Percentiles rank a stretch among this genome's conserved stretches.
phyloP scores from a whole-genome alignment of 805 yeast species.

The Zygoascus tannicola region DNA sequence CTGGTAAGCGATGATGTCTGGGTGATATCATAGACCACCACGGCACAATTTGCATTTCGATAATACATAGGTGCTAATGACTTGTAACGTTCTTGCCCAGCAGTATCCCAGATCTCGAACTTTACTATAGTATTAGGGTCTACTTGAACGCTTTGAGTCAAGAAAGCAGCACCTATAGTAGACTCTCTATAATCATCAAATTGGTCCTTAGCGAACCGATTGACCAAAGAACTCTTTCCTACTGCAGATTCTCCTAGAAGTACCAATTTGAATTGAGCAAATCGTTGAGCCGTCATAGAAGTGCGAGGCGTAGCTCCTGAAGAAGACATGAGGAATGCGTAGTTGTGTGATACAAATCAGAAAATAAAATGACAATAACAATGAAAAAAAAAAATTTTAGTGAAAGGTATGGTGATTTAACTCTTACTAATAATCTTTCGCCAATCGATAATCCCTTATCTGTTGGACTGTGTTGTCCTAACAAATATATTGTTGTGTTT shows the following conservation, averaged over 20 bases:
- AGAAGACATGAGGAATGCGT: not conserved
- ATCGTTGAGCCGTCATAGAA: slow-evolving; percentile 27
- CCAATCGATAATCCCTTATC: too few relatives aligned
- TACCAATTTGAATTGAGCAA: slow-evolving; percentile 57
- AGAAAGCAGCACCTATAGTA: slow-evolving; percentile 97
- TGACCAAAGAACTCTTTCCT: slow-evolving; percentile 74
- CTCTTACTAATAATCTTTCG: too few relatives aligned
- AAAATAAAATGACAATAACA: too few relatives aligned
- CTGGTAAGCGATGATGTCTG: slow-evolving; percentile 55
- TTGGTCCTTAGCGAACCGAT: slow-evolving; percentile 58
- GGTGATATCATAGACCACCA: slow-evolving; percentile 79
- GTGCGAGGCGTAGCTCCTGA: slow-evolving; percentile 18
- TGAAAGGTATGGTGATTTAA: too few relatives aligned
- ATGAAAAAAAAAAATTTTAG: too few relatives aligned
- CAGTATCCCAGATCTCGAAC: slow-evolving; percentile 71
- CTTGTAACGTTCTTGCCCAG: slow-evolving; percentile 87
- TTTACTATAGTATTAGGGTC: slow-evolving; percentile 35
- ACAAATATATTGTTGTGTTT: too few relatives aligned
- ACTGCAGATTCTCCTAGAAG: slow-evolving; percentile 71
- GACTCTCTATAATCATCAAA: slow-evolving; percentile 79
- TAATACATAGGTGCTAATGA: slow-evolving; percentile 79
- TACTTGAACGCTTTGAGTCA: slow-evolving; percentile 63
- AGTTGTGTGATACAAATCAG: not conserved
- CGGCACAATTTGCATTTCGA: slow-evolving; percentile 71
- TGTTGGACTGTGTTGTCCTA: too few relatives aligned